Percentiles rank a stretch among this genome's conserved stretches.
These are phyloP conservation scores for Leccinum broughii DNA, from an alignment of 768 basidiomycete genomes.

Conservation along the genomic window DNA sequence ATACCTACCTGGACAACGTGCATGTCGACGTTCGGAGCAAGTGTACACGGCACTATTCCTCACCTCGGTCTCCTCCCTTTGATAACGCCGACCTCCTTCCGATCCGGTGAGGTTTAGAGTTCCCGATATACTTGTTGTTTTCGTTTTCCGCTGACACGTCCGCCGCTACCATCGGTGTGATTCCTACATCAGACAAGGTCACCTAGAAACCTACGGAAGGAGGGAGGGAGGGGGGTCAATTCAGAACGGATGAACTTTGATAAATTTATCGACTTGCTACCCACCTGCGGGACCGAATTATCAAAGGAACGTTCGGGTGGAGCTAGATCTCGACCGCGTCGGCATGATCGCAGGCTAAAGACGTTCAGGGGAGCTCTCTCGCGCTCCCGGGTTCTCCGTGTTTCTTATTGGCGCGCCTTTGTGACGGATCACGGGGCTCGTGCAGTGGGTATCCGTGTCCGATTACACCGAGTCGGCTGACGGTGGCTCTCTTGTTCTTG, in stretches of 20 bases:
- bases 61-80: background rate
- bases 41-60: background rate
- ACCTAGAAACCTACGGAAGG: background rate
- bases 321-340: background rate
- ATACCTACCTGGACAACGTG: conserved; percentile 16
- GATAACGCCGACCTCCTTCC: background rate
- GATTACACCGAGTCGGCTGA: background rate
- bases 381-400: background rate
- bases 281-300: conserved; percentile 5
- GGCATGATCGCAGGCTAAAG: background rate
- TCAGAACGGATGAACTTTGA: background rate
- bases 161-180: background rate
- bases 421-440: conserved; percentile 3
- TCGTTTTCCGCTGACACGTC: background rate
- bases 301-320: background rate
- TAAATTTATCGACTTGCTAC: background rate
- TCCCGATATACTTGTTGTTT: background rate
- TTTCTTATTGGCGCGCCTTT: background rate
- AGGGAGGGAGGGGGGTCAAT: background rate
- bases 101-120: background rate
- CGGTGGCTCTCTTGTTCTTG: background rate
- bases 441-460: conserved; percentile 1
- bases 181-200: background rate
- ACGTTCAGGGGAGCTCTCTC: background rate
- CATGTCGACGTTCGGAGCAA: background rate